A percentile compares a stretch with the other conserved stretches of the same genome.
Conservation (phyloP, 352 stramenopile species). For the Pythium aphanidermatum region DNA sequence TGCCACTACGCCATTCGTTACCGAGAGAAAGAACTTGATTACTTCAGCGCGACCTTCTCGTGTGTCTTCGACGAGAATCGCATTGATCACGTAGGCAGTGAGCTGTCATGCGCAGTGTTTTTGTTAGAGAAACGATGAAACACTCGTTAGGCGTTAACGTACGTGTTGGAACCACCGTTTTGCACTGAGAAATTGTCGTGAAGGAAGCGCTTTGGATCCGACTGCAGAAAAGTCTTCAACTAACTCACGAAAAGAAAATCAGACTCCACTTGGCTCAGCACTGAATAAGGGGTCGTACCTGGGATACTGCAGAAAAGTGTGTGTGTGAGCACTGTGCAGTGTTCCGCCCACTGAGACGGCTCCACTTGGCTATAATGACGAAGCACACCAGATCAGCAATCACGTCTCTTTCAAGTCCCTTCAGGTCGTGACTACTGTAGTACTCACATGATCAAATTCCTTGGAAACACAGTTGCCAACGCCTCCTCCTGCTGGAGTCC, state of each 20-base stretch:
- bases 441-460: constrained; percentile 22
- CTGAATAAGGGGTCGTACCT: constrained; percentile 31
- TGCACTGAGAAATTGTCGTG: constrained; percentile 46
- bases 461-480: constrained; percentile 13
- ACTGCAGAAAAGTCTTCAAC: constrained; percentile 67
- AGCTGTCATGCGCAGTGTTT: constrained; percentile 43
- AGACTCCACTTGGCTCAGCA: too few relatives aligned
- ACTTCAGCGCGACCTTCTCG: constrained; percentile 57
- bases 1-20: constrained; percentile 12
- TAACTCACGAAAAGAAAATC: constrained; percentile 13
- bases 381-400: neutral
- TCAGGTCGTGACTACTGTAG: neutral
- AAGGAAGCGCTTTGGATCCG: constrained; percentile 47
- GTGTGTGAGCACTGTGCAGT: constrained; percentile 78
- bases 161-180: constrained; percentile 86
- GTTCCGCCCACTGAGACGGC: constrained; percentile 53
- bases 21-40: constrained; percentile 75
- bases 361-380: constrained; percentile 49
- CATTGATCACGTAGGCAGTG: constrained; percentile 79
- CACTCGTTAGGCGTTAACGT: constrained; percentile 13
- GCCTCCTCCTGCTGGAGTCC: neutral
- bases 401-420: too few relatives aligned
- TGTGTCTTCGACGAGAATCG: constrained; percentile 63
- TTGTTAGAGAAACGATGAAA: neutral
- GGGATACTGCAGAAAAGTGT: constrained; percentile 76